Evolutionary conservation across 2,329 filamentous ascomycete genomes (phyloP).

Genomic region (Calonectria hongkongensis): DNA sequence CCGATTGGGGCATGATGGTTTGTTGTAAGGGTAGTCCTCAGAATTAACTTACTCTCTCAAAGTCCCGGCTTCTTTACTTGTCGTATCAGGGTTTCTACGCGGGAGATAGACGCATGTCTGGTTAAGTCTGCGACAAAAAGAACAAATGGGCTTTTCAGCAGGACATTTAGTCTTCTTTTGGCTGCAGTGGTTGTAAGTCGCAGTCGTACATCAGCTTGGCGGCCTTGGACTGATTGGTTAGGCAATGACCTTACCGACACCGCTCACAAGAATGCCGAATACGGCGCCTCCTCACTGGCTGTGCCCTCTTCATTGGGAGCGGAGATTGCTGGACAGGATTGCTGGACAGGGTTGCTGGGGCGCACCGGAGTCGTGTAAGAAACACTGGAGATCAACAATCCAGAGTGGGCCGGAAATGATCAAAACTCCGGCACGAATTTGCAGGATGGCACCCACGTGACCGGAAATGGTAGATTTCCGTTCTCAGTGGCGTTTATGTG

Average conservation of each 20-base stretch:
- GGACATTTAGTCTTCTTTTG: conserved; percentile 54
- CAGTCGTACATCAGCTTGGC: background rate
- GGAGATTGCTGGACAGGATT: background rate
- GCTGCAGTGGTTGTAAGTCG: conserved; percentile 22
- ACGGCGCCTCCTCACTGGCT: conserved; percentile 3
- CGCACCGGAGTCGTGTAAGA: background rate
- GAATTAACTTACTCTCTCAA: conserved; percentile 31
- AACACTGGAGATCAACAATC: background rate
- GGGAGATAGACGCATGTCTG: conserved; percentile 50
- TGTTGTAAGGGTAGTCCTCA: background rate
- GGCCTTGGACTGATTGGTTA: background rate
- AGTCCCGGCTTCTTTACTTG: background rate
- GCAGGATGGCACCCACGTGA: background rate
- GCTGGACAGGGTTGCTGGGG: background rate
- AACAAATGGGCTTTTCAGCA: conserved; percentile 50
- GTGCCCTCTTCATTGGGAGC: conserved; percentile 1
- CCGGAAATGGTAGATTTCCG: conserved; percentile 7
- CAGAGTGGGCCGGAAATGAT: conserved; percentile 29
- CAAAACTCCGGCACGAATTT: background rate
- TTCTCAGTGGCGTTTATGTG: background rate
- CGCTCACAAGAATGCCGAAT: conserved; percentile 52
- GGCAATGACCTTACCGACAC: conserved; percentile 44
- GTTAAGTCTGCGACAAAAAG: conserved; percentile 46
- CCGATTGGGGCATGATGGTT: too few species aligned
- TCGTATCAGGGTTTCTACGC: conserved; percentile 34